phyloP scores from a whole-genome alignment of 129 eudicot species.

The Lactuca sativa region DNA sequence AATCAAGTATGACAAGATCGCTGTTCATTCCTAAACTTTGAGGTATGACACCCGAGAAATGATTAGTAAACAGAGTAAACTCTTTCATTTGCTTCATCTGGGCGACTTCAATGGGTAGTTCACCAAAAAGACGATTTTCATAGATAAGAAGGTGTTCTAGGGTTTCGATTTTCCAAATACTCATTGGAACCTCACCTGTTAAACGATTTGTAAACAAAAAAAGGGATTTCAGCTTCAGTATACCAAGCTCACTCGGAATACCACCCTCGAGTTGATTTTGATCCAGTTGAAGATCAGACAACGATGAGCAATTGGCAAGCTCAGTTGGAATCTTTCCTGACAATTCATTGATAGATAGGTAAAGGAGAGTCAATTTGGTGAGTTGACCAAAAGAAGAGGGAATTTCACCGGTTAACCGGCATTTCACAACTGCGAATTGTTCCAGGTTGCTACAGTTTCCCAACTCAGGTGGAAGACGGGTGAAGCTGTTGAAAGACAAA shows the following conservation, averaged over 20 bases:
- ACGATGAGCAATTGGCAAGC: slow-evolving; percentile 58
- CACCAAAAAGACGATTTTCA: slow-evolving; percentile 57
- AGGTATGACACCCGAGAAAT: slow-evolving; percentile 70
- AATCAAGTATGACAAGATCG: slow-evolving; percentile 52
- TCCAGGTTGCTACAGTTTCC: slow-evolving; percentile 65
- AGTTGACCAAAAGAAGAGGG: slow-evolving; percentile 71
- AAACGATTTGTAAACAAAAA: slow-evolving; percentile 52
- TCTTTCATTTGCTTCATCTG: slow-evolving; percentile 42
- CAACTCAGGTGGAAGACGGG: slow-evolving; percentile 54
- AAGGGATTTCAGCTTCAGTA: slow-evolving; percentile 41
- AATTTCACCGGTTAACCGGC: slow-evolving; percentile 58
- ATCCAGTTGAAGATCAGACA: slow-evolving; percentile 47
- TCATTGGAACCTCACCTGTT: slow-evolving; percentile 67
- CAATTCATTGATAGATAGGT: slow-evolving; percentile 54
- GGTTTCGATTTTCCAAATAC: slow-evolving; percentile 58
- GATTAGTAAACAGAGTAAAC: slow-evolving; percentile 55
- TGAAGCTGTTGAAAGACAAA: slow-evolving; percentile 57
- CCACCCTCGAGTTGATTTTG: slow-evolving; percentile 57
- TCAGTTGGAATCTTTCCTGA: slow-evolving; percentile 71
- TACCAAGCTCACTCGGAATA: slow-evolving; percentile 69
- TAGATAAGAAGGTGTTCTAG: slow-evolving; percentile 61
- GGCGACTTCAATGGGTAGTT: slow-evolving; percentile 56
- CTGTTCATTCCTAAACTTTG: slow-evolving; percentile 64
- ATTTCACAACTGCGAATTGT: slow-evolving; percentile 41
- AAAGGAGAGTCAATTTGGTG: slow-evolving; percentile 39